Evolutionary conservation across 495 filamentous ascomycete genomes (phyloP).

Genomic region (Penicillium bialowiezense): DNA sequence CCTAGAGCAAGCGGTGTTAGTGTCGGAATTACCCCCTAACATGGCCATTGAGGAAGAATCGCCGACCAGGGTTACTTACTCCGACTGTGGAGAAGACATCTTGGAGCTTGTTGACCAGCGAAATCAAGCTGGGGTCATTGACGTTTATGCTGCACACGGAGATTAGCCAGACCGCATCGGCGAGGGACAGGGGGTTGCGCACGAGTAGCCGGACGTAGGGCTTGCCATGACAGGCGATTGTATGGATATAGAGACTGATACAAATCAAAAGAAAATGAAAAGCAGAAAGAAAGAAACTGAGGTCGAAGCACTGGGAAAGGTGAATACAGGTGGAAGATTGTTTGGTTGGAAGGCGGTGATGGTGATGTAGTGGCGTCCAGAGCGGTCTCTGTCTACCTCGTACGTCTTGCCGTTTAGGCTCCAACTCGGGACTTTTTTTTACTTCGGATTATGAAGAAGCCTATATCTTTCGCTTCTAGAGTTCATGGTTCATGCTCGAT

Average conservation of each 20-base stretch:
- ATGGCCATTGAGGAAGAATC: slow-evolving; percentile 6
- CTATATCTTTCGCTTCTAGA: no score
- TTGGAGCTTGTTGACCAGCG: slow-evolving; percentile 97
- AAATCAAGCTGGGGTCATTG: slow-evolving; percentile 78
- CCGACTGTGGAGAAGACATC: slow-evolving; percentile 99
- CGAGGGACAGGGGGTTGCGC: slow-evolving; percentile 32
- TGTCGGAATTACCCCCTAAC: slow-evolving; percentile 5
- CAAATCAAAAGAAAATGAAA: slow-evolving; percentile 8
- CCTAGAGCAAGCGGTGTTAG: slow-evolving; percentile 50
- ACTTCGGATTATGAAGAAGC: no score
- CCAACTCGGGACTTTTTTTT: no score
- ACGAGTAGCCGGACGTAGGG: slow-evolving; percentile 47
- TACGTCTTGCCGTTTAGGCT: no score
- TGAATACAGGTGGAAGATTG: slow-evolving; percentile 20
- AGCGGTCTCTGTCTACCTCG: slow-evolving; percentile 10
- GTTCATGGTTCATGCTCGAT: no score
- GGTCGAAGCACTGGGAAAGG: slow-evolving; percentile 1
- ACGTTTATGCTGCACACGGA: slow-evolving; percentile 65
- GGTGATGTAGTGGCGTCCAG: slow-evolving; percentile 28
- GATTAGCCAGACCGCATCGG: slow-evolving; percentile 30
- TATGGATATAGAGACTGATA: slow-evolving; percentile 13
- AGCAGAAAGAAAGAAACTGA: slow-evolving; percentile 6
- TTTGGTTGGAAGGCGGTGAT: slow-evolving; percentile 34
- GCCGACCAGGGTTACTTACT: slow-evolving; percentile 54
- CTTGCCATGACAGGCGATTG: slow-evolving; percentile 47